Base-by-base conservation (phyloP, 768 basidiomycete genomes). In the Phanerochaete sordida region DNA sequence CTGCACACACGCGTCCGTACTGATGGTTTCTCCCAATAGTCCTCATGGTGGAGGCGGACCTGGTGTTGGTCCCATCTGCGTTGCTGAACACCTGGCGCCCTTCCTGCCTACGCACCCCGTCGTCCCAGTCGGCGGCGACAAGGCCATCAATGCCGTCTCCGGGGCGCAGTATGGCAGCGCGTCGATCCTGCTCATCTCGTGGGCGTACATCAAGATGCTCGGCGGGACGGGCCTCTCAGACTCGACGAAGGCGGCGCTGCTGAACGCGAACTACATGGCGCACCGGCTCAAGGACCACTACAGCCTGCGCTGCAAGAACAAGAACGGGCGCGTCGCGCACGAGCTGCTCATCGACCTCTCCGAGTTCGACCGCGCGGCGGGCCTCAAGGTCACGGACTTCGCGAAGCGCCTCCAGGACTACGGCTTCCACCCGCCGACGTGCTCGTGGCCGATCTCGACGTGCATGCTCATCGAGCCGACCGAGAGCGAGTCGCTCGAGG, bases 181-280 rank as follows among this genome's bases (percentile, higher is more conserved):
- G 2, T 95, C 93, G 7, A 95, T 99, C 68, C 87, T 92, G 49
- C 81, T 95, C 62, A 98, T 98, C 68, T 98, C 95, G 0, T 98
- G 96, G 95, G 96, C 97, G 13, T 99, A 97, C 74, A 93, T 97
- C 81, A 96, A 92, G 78, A 98, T 99, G 97, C 84, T 99, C n/a
- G 97, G 97, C 27, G 96, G 95, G 8, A 77, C 84, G 57, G 97
- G 97, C 7, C 83, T 99, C 27, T 83, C 86, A 24, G 83, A 93
- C 60, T 87, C 94, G 0, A 91, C 95, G 2, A 91, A 90, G 66
- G 76, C 92, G 30, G 93, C 97, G 1, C 81, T 99, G 30, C 82
- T 99, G 45, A 98, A 88, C 69, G 97, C 97, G 51, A 99, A 99
- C 74, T 99, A 98, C 74, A 97, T 98, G 84, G 95, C 95, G 21